Conservation (phyloP, 176 grass and related monocot species). For the Rhynchospora pubera region DNA sequence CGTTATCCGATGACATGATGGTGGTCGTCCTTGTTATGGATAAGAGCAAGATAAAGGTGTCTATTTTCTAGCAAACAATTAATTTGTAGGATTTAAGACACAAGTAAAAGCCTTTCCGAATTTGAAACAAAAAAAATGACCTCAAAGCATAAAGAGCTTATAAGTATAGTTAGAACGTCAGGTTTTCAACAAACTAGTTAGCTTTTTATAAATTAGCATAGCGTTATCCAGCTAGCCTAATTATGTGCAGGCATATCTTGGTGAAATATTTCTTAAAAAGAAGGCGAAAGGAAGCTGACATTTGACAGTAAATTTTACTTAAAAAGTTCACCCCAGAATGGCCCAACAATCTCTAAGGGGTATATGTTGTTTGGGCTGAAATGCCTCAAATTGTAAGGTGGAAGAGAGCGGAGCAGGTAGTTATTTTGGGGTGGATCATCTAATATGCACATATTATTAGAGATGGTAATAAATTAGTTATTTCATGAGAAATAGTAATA, state of each 20-base stretch:
- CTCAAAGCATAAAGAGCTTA: not conserved
- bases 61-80: not conserved
- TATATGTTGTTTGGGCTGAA: not conserved
- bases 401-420: no score
- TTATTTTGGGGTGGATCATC: no score
- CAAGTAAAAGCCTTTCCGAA: not conserved
- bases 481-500: no score
- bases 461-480: no score
- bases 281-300: not conserved
- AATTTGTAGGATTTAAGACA: not conserved
- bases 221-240: not conserved
- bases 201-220: not conserved
- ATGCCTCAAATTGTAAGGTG: no score
- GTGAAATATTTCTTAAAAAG: not conserved
- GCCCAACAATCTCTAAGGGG: not conserved
- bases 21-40: not conserved
- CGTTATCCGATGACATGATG: not conserved
- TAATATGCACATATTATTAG: no score
- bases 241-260: not conserved
- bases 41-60: not conserved
- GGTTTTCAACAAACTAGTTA: not conserved
- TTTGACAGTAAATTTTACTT: not conserved
- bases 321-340: not conserved
- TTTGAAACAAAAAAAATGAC: not conserved
- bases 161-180: not conserved